Percentiles rank a stretch among this genome's conserved stretches.
These are phyloP conservation scores for Parathielavia appendiculata DNA, from an alignment of 495 filamentous ascomycete genomes.

Conservation along the genomic window DNA sequence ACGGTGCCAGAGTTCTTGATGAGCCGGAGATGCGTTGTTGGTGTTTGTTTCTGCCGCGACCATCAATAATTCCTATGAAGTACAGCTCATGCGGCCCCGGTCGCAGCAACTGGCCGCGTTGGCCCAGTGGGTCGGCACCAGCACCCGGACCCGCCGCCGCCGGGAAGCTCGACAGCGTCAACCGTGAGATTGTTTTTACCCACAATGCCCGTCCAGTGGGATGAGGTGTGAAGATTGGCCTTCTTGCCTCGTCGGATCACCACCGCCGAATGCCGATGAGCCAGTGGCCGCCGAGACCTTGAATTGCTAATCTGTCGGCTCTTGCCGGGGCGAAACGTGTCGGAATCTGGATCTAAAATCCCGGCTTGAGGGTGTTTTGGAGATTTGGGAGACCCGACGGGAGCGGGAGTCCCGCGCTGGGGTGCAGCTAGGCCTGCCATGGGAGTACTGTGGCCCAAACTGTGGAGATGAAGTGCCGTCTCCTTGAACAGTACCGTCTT, in stretches of 20 bases:
- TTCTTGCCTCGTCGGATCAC: slow-evolving; percentile 19
- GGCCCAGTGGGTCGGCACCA: slow-evolving; percentile 19
- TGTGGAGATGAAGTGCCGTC: not conserved
- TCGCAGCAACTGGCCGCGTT: slow-evolving; percentile 9
- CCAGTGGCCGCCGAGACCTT: slow-evolving; percentile 11
- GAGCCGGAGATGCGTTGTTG: not conserved
- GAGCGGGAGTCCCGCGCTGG: slow-evolving; percentile 4
- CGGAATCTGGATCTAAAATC: not conserved
- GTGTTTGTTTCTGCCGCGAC: slow-evolving; percentile 9
- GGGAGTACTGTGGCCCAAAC: not conserved
- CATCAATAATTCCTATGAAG: not conserved
- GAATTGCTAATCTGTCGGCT: not conserved
- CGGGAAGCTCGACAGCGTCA: not conserved
- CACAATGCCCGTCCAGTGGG: slow-evolving; percentile 16
- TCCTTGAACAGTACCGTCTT: not conserved
- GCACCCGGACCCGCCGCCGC: slow-evolving; percentile 10
- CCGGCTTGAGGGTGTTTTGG: not conserved
- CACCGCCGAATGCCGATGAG: slow-evolving; percentile 18
- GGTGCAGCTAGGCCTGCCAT: slow-evolving; percentile 2
- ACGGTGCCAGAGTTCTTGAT: slow-evolving; percentile 13
- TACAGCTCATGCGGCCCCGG: not conserved
- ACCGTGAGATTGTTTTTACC: slow-evolving; percentile 27
- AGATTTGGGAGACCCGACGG: not conserved
- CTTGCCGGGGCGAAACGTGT: slow-evolving; percentile 9
- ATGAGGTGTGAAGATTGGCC: slow-evolving; percentile 11